phyloP scores from a whole-genome alignment of 2,329 filamentous ascomycete genomes.

The Berkeleyomyces basicola region DNA sequence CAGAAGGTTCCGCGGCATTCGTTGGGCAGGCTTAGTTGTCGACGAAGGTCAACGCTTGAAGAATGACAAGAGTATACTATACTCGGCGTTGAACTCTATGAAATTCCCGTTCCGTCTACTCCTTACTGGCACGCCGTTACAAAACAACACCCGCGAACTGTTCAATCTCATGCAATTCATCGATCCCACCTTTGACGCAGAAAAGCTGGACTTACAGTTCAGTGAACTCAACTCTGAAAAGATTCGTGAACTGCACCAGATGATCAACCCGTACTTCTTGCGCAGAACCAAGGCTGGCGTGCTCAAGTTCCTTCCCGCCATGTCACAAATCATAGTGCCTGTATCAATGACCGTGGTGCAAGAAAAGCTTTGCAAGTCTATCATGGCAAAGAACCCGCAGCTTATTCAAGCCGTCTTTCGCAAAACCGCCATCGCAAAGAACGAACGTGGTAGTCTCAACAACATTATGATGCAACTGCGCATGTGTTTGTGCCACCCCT shows the following conservation, averaged over 20 bases:
- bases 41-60: slow-evolving; percentile 94
- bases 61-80: slow-evolving; percentile 74
- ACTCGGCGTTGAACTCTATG: slow-evolving; percentile 54
- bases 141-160: slow-evolving; percentile 87
- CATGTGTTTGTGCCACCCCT: slow-evolving; percentile 90
- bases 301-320: slow-evolving; percentile 76
- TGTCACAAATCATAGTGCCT: slow-evolving; percentile 88
- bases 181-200: slow-evolving; percentile 54
- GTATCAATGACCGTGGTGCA: slow-evolving; percentile 92
- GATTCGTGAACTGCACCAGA: slow-evolving; percentile 60
- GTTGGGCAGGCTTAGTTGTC: slow-evolving; percentile 78
- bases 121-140: slow-evolving; percentile 78
- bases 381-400: slow-evolving; percentile 77
- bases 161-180: slow-evolving; percentile 97
- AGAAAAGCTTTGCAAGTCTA: slow-evolving; percentile 86
- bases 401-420: slow-evolving; percentile 78
- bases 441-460: slow-evolving; percentile 66
- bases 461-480: slow-evolving; percentile 93
- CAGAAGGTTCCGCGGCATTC: slow-evolving; percentile 49
- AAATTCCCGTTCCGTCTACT: slow-evolving; percentile 71
- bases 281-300: slow-evolving; percentile 79
- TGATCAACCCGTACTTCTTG: slow-evolving; percentile 58
- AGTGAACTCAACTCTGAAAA: slow-evolving; percentile 68
- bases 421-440: slow-evolving; percentile 45
- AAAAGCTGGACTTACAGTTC: slow-evolving; percentile 58